Conservation (phyloP, 352 stramenopile genomes). For the Pythium pectinolyticum region DNA sequence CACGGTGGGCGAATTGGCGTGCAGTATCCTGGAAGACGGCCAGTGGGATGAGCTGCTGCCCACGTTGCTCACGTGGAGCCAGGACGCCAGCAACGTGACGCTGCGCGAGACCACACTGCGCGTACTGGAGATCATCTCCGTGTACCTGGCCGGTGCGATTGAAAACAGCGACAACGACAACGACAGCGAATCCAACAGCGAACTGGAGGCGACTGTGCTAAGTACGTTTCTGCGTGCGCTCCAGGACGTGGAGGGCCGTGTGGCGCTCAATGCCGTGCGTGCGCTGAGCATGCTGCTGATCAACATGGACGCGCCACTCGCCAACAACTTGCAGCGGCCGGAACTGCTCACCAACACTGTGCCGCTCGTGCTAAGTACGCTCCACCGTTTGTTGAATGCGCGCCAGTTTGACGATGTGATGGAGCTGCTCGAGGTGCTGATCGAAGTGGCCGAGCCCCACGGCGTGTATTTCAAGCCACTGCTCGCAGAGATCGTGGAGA, state of each 20-base stretch:
- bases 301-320: constrained; percentile 61
- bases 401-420: constrained; percentile 71
- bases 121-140: constrained; percentile 79
- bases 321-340: constrained; percentile 45
- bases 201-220: constrained; percentile 56
- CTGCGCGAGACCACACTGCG: constrained; percentile 71
- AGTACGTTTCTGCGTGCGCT: constrained; percentile 53
- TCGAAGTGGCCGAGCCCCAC: constrained; percentile 77
- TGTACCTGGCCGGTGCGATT: constrained; percentile 67
- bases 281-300: constrained; percentile 76
- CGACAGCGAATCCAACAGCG: constrained; percentile 26
- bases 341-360: constrained; percentile 54
- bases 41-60: constrained; percentile 78
- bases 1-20: constrained; percentile 79
- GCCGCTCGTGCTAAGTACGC: constrained; percentile 49
- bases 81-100: constrained; percentile 40
- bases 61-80: constrained; percentile 66
- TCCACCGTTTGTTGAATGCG: constrained; percentile 53
- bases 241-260: constrained; percentile 53
- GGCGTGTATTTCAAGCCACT: constrained; percentile 68
- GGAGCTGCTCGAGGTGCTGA: constrained; percentile 80
- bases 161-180: constrained; percentile 33
- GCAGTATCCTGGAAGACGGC: constrained; percentile 74
- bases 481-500: constrained; percentile 58
- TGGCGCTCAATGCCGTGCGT: constrained; percentile 69